Base-by-base conservation (phyloP, 2,329 filamentous ascomycete species). In the Exserohilum turcica region DNA sequence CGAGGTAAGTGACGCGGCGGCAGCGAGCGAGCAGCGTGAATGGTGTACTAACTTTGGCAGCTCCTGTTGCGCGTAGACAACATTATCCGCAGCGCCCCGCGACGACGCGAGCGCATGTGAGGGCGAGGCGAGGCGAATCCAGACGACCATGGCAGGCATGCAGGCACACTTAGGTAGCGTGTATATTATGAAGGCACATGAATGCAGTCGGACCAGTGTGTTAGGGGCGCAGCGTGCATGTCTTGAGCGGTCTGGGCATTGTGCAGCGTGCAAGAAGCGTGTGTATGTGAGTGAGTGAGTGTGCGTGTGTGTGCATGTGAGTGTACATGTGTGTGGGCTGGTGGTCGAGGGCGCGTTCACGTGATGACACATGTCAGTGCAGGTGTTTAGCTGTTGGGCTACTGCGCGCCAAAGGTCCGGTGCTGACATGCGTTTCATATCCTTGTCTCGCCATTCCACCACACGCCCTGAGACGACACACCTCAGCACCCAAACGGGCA, bases 31-130 rank as follows among this genome's bases (percentile, higher is more conserved):
- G 28, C 5, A 24, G n/a, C 15, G 16, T 21, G 31, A 15, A 18
- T 24, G 21, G 8, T 12, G 6, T 12, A 53, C 74, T 78, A 65
- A 79, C 58, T 39, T 35, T 48, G 42, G 47, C 64, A 93, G 90
- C 82, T 97, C 61, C 84, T 99, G 59, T 82, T 99, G 62, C 86
- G 94, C 73, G 94, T 99, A 46, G 94, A 99, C 79, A 94, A 97
- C 77, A 99, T 99, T 75, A 97, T 99, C 74, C 88, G 93, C 57
- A 90, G 91, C 45, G 94, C 94, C 46, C 94, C 94, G 47, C 83
- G 94, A 74, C 86, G 84, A 78, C 83, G 91, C 59, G 89, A 93
- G 76, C 84, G 90, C 66, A 87, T 89, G 82, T 90, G 79, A 79
- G 57, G 54, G 43, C 33, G 37, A 36, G 54, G 43, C 33, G 37